Conservation (phyloP, 139 green algal genomes). For the Spirogloea muscicola region DNA sequence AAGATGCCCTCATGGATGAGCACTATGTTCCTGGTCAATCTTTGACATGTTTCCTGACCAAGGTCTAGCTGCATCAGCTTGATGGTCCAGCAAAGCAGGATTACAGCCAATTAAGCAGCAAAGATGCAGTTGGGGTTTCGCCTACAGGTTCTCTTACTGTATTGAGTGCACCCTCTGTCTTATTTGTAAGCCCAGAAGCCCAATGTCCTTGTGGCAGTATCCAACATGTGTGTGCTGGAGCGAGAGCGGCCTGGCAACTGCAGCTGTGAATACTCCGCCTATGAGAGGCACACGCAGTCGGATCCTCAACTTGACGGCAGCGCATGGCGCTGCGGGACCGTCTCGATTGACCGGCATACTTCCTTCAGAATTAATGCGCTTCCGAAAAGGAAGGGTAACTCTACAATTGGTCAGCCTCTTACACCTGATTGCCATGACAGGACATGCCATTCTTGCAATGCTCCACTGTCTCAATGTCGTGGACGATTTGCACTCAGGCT, state of each 20-base stretch:
- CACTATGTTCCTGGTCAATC: background rate
- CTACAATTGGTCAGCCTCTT: no score
- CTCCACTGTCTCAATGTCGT: no score
- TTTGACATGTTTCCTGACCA: background rate
- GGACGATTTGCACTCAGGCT: no score
- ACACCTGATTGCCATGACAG: no score
- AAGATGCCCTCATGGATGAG: background rate
- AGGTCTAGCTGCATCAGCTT: background rate
- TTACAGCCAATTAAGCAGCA: no score
- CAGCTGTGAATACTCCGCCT: conserved; percentile 16
- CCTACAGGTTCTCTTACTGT: no score
- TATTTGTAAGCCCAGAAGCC: background rate
- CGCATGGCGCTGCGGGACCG: conserved; percentile 12
- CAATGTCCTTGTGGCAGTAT: no score
- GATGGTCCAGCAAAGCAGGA: no score
- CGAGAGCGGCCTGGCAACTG: conserved; percentile 10
- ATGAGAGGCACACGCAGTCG: background rate
- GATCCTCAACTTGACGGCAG: conserved; percentile 15
- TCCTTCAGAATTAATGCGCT: background rate
- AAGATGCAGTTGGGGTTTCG: no score
- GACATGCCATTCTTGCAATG: no score
- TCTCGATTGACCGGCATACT: conserved; percentile 8
- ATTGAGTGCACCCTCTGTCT: background rate
- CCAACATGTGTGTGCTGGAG: conserved; percentile 30
- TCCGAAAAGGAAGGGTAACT: background rate